A percentile compares a stretch with the other conserved stretches of the same genome.
Conservation (phyloP, 306 rosid genomes). For the Heteromeles arbutifolia region DNA sequence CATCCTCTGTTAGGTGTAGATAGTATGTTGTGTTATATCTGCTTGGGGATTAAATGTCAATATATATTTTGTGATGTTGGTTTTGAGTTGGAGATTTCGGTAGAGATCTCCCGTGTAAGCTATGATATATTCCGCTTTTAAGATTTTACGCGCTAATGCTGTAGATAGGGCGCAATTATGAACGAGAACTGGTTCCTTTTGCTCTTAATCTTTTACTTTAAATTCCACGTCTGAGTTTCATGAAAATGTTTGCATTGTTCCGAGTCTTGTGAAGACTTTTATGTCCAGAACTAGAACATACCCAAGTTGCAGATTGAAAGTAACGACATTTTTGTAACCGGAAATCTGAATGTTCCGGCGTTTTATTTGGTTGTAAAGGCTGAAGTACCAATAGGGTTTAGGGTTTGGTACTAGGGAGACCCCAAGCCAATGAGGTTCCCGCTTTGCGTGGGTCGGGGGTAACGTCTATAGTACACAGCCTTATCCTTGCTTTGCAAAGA, state of each 20-base stretch:
- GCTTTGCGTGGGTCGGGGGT: too few species aligned
- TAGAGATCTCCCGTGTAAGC: slow-evolving; percentile 33
- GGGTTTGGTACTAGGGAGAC: background rate
- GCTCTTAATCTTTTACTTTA: background rate
- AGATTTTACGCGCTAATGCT: slow-evolving; percentile 27
- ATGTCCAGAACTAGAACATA: background rate
- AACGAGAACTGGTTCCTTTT: slow-evolving; percentile 28
- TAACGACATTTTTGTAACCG: too few species aligned
- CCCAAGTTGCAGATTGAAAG: background rate
- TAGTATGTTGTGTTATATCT: slow-evolving; percentile 27
- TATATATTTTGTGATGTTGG: slow-evolving; percentile 13
- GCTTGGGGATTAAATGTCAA: slow-evolving; percentile 28
- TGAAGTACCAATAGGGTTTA: background rate
- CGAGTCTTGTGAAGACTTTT: background rate
- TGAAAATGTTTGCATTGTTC: background rate
- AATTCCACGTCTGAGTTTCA: background rate
- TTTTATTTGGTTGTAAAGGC: background rate
- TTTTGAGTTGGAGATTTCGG: slow-evolving; percentile 37
- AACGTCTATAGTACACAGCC: too few species aligned
- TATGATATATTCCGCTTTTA: slow-evolving; percentile 30
- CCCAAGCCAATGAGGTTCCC: too few species aligned
- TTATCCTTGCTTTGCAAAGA: too few species aligned
- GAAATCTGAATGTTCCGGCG: too few species aligned
- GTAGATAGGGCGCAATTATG: slow-evolving; percentile 46
- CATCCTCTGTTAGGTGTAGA: slow-evolving; percentile 43